Percentiles rank a stretch among this genome's conserved stretches.
phyloP scores from a whole-genome alignment of 1,139 yeast genomes.

The Arxiozyma slooffiae region DNA sequence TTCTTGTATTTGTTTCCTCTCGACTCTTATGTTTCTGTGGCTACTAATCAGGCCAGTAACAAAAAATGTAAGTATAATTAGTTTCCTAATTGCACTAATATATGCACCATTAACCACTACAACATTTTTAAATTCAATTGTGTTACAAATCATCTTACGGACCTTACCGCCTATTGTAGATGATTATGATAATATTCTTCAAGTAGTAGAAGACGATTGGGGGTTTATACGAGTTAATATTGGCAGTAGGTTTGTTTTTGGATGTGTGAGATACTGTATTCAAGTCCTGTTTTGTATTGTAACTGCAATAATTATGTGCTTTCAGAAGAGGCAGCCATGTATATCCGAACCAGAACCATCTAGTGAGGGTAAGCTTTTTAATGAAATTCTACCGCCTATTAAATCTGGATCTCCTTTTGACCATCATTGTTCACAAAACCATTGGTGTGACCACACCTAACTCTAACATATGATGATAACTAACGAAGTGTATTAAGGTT shows the following conservation, averaged over 20 bases:
- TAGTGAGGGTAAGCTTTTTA: not conserved
- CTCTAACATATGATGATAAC: no score
- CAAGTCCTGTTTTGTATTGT: slow-evolving; percentile 12
- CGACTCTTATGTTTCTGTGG: not conserved
- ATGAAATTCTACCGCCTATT: not conserved
- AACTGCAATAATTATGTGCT: slow-evolving; percentile 10
- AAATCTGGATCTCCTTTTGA: not conserved
- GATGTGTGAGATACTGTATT: slow-evolving; percentile 13
- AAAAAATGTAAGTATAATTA: slow-evolving; percentile 1
- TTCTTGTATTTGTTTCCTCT: not conserved
- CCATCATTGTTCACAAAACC: not conserved
- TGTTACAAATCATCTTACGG: slow-evolving; percentile 12
- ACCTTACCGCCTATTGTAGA: slow-evolving; percentile 13
- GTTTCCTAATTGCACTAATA: slow-evolving; percentile 4
- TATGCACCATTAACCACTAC: slow-evolving; percentile 8
- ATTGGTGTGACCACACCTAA: not conserved
- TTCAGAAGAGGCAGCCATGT: slow-evolving; percentile 7
- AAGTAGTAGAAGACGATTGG: slow-evolving; percentile 8
- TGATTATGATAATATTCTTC: not conserved
- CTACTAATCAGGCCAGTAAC: not conserved
- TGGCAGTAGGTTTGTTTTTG: slow-evolving; percentile 20
- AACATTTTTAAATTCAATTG: slow-evolving; percentile 7
- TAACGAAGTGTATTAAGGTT: not conserved
- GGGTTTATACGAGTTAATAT: slow-evolving; percentile 15
- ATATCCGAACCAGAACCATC: not conserved